Conservation (phyloP, 2,329 filamentous ascomycete species). For the Sclerotinia glacialis region DNA sequence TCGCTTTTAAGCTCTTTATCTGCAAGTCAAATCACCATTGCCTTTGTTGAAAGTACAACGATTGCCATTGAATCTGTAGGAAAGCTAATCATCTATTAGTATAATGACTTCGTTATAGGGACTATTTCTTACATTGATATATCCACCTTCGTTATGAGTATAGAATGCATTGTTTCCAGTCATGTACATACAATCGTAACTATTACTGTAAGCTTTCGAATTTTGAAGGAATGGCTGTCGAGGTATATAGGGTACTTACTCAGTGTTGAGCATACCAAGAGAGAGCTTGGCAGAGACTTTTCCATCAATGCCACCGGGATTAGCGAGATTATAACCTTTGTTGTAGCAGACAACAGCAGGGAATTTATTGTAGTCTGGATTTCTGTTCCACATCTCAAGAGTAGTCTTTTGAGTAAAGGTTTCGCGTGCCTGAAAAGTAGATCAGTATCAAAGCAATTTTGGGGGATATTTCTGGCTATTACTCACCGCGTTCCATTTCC, state of each 20-base stretch:
- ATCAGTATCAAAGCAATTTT: background rate
- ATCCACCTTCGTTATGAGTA: background rate
- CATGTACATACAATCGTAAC: conserved; percentile 7
- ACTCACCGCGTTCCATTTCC: background rate
- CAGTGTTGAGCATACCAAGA: background rate
- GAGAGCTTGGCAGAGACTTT: background rate
- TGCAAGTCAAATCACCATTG: background rate
- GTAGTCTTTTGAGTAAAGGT: background rate
- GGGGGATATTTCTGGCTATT: background rate
- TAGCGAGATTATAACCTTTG: background rate
- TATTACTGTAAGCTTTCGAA: background rate
- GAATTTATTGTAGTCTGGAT: background rate
- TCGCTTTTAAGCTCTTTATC: background rate
- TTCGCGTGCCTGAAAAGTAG: background rate
- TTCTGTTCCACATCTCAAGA: background rate
- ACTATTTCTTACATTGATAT: background rate
- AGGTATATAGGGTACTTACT: background rate
- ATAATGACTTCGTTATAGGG: background rate
- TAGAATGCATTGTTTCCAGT: background rate
- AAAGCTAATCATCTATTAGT: background rate
- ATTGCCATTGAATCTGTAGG: background rate
- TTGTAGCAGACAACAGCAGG: background rate
- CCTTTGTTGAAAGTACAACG: background rate
- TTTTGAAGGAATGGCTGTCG: background rate
- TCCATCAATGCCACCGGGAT: background rate